Evolutionary conservation across 106 monocot genomes (phyloP).

Genomic region (Posidonia australis): DNA sequence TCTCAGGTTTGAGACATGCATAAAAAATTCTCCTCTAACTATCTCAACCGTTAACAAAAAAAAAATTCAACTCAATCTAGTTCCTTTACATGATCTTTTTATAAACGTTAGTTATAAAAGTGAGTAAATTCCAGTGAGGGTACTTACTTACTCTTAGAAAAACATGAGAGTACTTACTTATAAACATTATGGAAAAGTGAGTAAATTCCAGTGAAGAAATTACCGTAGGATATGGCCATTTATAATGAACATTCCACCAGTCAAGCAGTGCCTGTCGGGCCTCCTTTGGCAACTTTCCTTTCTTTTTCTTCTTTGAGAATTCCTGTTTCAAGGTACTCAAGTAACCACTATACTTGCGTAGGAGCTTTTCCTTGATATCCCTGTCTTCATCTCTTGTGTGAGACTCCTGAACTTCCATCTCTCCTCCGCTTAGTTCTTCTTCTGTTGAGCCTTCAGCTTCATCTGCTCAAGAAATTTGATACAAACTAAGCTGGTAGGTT

Average conservation of each 20-base stretch:
- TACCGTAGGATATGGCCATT: slow-evolving; percentile 31
- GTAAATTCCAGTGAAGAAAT: neutral
- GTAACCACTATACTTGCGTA: slow-evolving; percentile 24
- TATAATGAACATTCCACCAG: slow-evolving; percentile 26
- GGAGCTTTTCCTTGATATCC: slow-evolving; percentile 20
- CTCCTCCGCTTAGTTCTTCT: slow-evolving; percentile 17
- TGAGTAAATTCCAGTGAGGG: too few relatives aligned
- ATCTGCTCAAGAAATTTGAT: slow-evolving; percentile 5
- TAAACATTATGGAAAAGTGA: neutral
- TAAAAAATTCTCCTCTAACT: too few relatives aligned
- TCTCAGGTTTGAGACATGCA: too few relatives aligned
- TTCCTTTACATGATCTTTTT: too few relatives aligned
- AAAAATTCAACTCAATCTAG: too few relatives aligned
- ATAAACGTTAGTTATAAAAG: too few relatives aligned
- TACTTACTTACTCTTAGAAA: neutral
- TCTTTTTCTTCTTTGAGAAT: slow-evolving; percentile 30
- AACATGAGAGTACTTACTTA: neutral
- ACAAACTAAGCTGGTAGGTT: too few relatives aligned
- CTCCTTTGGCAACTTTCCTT: slow-evolving; percentile 23
- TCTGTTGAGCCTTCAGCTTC: slow-evolving; percentile 17
- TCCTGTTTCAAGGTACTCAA: slow-evolving; percentile 26
- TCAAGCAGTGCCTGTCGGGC: slow-evolving; percentile 19
- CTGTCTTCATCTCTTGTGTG: slow-evolving; percentile 5
- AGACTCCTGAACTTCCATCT: slow-evolving; percentile 11
- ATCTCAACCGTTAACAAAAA: too few relatives aligned